Evolutionary conservation across 257 asterid species (phyloP).

Genomic region (Solanum lycopersicoides): DNA sequence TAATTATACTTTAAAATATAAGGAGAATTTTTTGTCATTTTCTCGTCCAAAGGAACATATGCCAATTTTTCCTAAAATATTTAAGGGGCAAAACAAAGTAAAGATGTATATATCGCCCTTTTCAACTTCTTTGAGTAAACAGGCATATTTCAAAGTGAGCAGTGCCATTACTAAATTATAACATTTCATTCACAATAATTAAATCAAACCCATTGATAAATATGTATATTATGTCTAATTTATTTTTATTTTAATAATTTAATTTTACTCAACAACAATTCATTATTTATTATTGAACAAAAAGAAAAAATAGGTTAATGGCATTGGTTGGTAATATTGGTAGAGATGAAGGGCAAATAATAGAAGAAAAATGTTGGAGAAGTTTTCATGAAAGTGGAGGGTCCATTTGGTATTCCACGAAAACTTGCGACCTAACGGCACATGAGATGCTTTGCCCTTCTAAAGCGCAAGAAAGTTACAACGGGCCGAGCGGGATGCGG

Average conservation of each 20-base stretch:
- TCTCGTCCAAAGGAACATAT: neutral
- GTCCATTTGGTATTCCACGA: slow-evolving; percentile 1
- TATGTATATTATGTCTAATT: too few species aligned
- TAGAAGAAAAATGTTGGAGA: neutral
- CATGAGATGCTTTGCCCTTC: slow-evolving; percentile 15
- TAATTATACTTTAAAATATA: neutral
- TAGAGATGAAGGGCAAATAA: neutral
- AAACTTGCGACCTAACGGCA: slow-evolving; percentile 12
- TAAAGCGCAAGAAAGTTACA: neutral
- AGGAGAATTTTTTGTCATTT: neutral
- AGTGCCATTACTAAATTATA: neutral
- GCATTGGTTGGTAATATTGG: neutral
- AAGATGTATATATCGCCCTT: neutral
- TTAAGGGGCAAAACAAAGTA: neutral
- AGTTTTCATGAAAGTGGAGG: neutral
- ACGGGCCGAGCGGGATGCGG: neutral
- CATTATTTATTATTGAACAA: neutral
- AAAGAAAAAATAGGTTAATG: neutral
- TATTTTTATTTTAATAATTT: too few species aligned
- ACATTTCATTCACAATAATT: neutral
- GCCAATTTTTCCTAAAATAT: neutral
- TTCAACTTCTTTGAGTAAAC: neutral
- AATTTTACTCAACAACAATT: too few species aligned
- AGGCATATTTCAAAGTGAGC: neutral
- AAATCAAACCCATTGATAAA: too few species aligned